Base-by-base conservation (phyloP, 2,329 filamentous ascomycete genomes). In the Chrysosporium queenslandicum region DNA sequence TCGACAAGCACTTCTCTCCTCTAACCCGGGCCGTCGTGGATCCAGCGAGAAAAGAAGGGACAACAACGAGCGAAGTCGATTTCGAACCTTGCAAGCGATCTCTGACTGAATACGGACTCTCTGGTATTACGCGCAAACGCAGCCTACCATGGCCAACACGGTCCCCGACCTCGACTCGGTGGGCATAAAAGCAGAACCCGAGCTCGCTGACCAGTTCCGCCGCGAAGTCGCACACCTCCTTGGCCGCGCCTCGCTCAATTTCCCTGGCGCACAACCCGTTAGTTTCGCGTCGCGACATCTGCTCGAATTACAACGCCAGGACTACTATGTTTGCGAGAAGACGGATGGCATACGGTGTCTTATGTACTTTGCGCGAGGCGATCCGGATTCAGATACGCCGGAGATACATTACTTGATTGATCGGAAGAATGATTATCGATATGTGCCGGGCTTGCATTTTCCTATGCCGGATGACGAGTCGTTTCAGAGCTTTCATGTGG, bases 311-410 rank as follows among this genome's bases (percentile, higher is more conserved):
- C 81, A 84, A 56, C 77, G 77, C 54, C 77, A 86, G 64, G 92
- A 97, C 70, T 98, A 97, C 74, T 98, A 90, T 66, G 86, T 98
- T 58, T 96, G 91, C 75, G 92, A 98, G 71, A 98, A 98, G 74
- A 95, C 91, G 0, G 92, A 98, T 66, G 92, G 92, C 51, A 87
- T 97, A 58, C 83, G 92, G 58, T 96, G 94, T 68, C 79, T 98
- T n/a, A 80, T 98, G 58, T 97, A 94, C 74, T 82, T 92, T 58
- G 88, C 87, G 47, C 65, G 66, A 52, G 68, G 68, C 4, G 70
- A 73, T 34, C 64, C 65, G 18, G 68, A 74, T 6, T 83, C 85
- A 64, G 73, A 74, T 21, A 77, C 82, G 39, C 66, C 73, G 4
- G 88, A 94, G 66, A 78, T 83, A 21, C 86, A 92, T 64, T 96